Conservation (phyloP, 768 basidiomycete species). For the Rhizopogon vulgaris region DNA sequence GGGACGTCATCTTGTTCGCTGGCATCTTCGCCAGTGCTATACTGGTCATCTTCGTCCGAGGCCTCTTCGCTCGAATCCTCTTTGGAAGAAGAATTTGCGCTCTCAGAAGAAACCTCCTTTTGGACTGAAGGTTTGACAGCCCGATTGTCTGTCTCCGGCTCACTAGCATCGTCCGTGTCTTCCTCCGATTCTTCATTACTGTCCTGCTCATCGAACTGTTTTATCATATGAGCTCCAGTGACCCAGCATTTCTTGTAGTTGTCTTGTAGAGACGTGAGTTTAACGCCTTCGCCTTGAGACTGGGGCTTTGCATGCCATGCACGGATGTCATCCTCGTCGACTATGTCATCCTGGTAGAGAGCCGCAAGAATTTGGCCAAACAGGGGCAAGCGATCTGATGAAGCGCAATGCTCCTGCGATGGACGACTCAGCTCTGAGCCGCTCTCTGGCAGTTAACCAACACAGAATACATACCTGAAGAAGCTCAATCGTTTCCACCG, state of each 20-base stretch:
- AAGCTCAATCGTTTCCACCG: slow-evolving; percentile 70
- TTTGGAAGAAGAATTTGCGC: slow-evolving; percentile 6
- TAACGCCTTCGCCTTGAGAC: slow-evolving; percentile 47
- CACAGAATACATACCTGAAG: slow-evolving; percentile 55
- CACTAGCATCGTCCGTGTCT: slow-evolving; percentile 15
- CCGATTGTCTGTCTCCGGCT: slow-evolving; percentile 7
- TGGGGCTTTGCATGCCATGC: slow-evolving; percentile 66
- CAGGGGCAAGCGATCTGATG: slow-evolving; percentile 54
- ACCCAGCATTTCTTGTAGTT: slow-evolving; percentile 65
- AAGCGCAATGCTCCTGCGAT: slow-evolving; percentile 57
- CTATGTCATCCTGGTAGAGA: slow-evolving; percentile 87
- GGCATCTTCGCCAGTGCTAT: slow-evolving; percentile 1
- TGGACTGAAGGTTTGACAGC: neutral
- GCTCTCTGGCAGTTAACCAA: neutral
- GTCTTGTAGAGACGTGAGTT: slow-evolving; percentile 36
- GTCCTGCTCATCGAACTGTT: slow-evolving; percentile 77
- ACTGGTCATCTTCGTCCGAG: slow-evolving; percentile 8
- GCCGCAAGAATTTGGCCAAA: slow-evolving; percentile 85
- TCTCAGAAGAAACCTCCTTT: neutral
- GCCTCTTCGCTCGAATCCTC: slow-evolving; percentile 16
- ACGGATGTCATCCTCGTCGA: slow-evolving; percentile 88
- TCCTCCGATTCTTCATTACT: slow-evolving; percentile 39
- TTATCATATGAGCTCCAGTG: slow-evolving; percentile 67
- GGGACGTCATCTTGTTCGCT: slow-evolving; percentile 5
- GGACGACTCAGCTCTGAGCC: neutral